A percentile compares a stretch with the other conserved stretches of the same genome.
These are phyloP conservation scores for Chenopodium album DNA, from an alignment of 148 eudicot species.

Conservation along the genomic window DNA sequence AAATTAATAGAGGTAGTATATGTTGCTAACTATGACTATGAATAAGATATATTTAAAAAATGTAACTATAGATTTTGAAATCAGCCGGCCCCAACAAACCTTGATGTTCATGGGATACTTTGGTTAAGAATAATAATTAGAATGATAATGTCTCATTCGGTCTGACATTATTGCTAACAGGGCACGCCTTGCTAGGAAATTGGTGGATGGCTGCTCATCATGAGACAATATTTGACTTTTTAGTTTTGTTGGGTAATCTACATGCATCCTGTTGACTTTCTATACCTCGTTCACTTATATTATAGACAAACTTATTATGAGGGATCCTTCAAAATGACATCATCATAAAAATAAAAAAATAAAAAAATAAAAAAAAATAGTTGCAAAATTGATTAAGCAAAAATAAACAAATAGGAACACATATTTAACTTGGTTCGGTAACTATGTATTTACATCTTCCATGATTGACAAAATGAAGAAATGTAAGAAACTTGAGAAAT, in stretches of 20 bases:
- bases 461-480: too few species aligned
- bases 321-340: neutral
- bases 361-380: neutral
- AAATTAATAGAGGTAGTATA: too few species aligned
- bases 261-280: conserved; percentile 11
- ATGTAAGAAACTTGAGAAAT: too few species aligned
- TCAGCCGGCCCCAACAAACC: neutral
- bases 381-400: too few species aligned
- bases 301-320: neutral
- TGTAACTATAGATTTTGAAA: too few species aligned
- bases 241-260: neutral
- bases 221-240: conserved; percentile 23
- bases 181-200: conserved; percentile 31
- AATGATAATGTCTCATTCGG: conserved; percentile 4
- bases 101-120: neutral
- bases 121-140: conserved; percentile 10
- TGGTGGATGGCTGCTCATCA: neutral
- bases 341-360: neutral
- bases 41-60: too few species aligned
- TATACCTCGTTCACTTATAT: neutral
- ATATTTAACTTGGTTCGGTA: too few species aligned
- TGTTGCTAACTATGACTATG: too few species aligned
- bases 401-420: too few species aligned
- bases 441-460: too few species aligned
- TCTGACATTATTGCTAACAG: conserved; percentile 21